Percentiles rank a stretch among this genome's conserved stretches.
phyloP scores from a whole-genome alignment of 1,284 basidiomycete species.

The Trichosporon sp. region DNA sequence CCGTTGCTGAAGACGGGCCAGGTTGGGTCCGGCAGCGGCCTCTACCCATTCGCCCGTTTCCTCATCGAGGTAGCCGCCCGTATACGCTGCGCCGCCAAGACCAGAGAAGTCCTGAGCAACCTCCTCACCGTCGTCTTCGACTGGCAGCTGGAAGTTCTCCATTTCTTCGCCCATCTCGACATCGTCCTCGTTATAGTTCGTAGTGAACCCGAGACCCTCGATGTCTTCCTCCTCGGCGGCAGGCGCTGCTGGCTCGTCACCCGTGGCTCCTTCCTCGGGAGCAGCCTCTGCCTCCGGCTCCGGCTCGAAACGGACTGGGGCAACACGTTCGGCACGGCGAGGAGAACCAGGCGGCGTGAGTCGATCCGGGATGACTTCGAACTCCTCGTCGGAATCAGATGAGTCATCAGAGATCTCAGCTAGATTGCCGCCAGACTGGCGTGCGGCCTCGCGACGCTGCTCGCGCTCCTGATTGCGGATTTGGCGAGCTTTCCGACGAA shows the following conservation, averaged over 20 bases:
- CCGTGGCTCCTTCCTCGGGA: slow-evolving; percentile 7
- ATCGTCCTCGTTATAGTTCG: slow-evolving; percentile 22
- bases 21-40: slow-evolving; percentile 1
- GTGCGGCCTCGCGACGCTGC: slow-evolving; percentile 20
- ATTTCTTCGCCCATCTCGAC: slow-evolving; percentile 17
- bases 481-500: slow-evolving; percentile 30
- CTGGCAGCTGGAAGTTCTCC: slow-evolving; percentile 18
- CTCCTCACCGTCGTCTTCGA: slow-evolving; percentile 11
- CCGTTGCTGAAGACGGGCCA: slow-evolving; percentile 11
- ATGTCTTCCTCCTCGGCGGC: slow-evolving; percentile 22
- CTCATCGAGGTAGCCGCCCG: slow-evolving; percentile 18
- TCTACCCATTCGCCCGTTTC: slow-evolving; percentile 17
- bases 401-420: slow-evolving; percentile 32
- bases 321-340: slow-evolving; percentile 14
- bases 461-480: slow-evolving; percentile 26
- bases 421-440: slow-evolving; percentile 20
- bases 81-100: slow-evolving; percentile 10
- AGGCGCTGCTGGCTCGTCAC: slow-evolving; percentile 11
- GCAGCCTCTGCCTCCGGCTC: neutral
- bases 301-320: slow-evolving; percentile 13
- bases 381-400: slow-evolving; percentile 38
- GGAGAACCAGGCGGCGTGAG: slow-evolving; percentile 36
- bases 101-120: slow-evolving; percentile 12
- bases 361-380: slow-evolving; percentile 33
- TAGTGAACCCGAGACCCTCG: slow-evolving; percentile 23